phyloP scores from a whole-genome alignment of 208 protist species.

The Leishmania braziliensis region DNA sequence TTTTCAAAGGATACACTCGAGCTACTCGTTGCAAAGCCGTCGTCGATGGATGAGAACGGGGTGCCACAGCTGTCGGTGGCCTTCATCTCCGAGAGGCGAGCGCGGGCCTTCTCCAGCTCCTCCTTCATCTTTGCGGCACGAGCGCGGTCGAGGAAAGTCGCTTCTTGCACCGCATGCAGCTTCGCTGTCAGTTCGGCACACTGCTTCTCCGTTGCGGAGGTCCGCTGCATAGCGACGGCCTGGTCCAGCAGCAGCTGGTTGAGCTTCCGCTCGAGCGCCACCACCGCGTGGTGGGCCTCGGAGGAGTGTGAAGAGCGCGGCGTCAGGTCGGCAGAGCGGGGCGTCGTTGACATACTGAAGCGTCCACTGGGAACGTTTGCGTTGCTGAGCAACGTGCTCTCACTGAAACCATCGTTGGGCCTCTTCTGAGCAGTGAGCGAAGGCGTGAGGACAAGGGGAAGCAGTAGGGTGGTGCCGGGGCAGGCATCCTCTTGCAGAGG shows the following conservation, averaged over 20 bases:
- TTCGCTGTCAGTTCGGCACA: conserved; percentile 58
- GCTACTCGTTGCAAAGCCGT: conserved; percentile 6
- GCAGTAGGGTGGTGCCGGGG: background rate
- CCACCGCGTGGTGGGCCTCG: conserved; percentile 42
- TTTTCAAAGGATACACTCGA: conserved; percentile 14
- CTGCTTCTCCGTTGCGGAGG: conserved; percentile 43
- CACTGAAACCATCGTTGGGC: background rate
- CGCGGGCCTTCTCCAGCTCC: conserved; percentile 53
- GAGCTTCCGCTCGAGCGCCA: conserved; percentile 58
- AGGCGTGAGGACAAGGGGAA: background rate
- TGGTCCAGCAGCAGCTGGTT: conserved; percentile 68
- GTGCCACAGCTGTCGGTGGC: background rate
- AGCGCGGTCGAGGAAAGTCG: conserved; percentile 64
- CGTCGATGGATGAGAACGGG: conserved; percentile 13
- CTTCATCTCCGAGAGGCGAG: conserved; percentile 39
- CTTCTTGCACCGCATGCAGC: conserved; percentile 60
- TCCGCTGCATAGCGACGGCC: conserved; percentile 51
- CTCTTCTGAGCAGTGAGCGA: background rate
- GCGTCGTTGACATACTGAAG: conserved; percentile 11
- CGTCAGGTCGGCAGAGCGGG: conserved; percentile 14
- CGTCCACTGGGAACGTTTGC: conserved; percentile 1
- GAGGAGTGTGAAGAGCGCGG: conserved; percentile 28
- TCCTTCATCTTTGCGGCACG: conserved; percentile 70
- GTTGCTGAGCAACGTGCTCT: background rate
- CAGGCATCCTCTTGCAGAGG: background rate